These are phyloP conservation scores for Cubamyces lactineus DNA, from an alignment of 768 basidiomycete genomes.

Conservation along the genomic window DNA sequence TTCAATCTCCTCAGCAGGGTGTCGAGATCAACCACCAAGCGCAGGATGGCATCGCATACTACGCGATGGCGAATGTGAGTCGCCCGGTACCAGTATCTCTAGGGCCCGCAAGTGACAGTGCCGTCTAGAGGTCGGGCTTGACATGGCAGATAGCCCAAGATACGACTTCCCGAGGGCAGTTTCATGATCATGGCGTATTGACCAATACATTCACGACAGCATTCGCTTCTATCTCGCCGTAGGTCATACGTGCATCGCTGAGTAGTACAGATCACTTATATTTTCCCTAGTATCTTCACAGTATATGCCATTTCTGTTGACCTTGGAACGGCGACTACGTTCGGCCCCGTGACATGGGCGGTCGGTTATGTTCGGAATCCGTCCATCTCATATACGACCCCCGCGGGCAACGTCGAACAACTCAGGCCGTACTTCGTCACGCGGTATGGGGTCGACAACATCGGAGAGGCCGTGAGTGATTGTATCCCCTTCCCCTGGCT, in stretches of 20 bases:
- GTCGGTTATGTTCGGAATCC: slow-evolving; percentile 35
- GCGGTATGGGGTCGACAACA: background rate
- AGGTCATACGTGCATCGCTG: background rate
- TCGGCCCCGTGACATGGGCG: slow-evolving; percentile 31
- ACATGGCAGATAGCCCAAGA: slow-evolving; percentile 23
- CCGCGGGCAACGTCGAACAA: slow-evolving; percentile 15
- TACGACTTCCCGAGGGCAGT: slow-evolving; percentile 20
- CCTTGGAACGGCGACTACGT: slow-evolving; percentile 27
- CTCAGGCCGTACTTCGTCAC: slow-evolving; percentile 27
- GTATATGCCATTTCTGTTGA: slow-evolving; percentile 34
- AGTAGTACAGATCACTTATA: too few relatives aligned
- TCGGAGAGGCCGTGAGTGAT: background rate
- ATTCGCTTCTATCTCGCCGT: slow-evolving; percentile 26
- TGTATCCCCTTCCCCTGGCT: too few relatives aligned
- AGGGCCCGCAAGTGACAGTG: background rate
- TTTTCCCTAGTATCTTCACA: slow-evolving; percentile 8
- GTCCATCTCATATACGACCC: slow-evolving; percentile 27
- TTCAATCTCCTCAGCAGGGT: slow-evolving; percentile 3
- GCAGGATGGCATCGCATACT: slow-evolving; percentile 20
- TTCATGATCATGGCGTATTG: slow-evolving; percentile 24
- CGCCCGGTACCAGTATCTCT: background rate
- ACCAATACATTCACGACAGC: slow-evolving; percentile 7
- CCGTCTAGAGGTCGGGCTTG: background rate
- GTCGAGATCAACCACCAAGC: slow-evolving; percentile 17
- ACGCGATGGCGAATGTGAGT: slow-evolving; percentile 20